phyloP scores from a whole-genome alignment of 352 stramenopile species.

The Globisporangium middletonii region DNA sequence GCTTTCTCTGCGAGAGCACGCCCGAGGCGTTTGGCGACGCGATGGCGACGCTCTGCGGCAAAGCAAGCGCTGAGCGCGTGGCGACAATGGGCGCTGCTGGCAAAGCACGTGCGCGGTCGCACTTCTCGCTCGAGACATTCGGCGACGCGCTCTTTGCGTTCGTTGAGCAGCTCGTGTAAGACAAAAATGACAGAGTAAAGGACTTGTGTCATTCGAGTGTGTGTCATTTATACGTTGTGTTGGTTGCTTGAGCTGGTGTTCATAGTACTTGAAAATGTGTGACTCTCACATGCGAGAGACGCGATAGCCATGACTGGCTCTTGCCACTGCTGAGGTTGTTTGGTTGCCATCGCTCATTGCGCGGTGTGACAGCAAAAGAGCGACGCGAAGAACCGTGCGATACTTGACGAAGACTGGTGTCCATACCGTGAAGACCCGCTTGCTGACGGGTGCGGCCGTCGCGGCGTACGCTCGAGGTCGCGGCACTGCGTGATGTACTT shows the following conservation, averaged over 20 bases:
- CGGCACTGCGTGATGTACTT: slow-evolving; percentile 79
- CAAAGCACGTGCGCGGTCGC: slow-evolving; percentile 36
- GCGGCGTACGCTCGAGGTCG: slow-evolving; percentile 29
- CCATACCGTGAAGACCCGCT: not conserved
- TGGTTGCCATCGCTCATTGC: not conserved
- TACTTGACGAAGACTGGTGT: not conserved
- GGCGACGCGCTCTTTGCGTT: slow-evolving; percentile 49
- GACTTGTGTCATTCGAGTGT: not conserved
- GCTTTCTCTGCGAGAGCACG: slow-evolving; percentile 70
- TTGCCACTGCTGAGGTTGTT: too few relatives aligned
- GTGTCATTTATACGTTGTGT: too few relatives aligned
- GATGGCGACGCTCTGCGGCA: slow-evolving; percentile 55
- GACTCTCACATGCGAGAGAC: too few relatives aligned
- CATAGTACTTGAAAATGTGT: too few relatives aligned
- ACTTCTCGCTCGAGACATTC: slow-evolving; percentile 78
- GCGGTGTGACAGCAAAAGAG: slow-evolving; percentile 11
- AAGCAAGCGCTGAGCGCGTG: slow-evolving; percentile 20
- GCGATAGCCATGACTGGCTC: too few relatives aligned
- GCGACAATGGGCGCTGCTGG: slow-evolving; percentile 42
- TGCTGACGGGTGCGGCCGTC: not conserved
- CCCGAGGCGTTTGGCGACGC: slow-evolving; percentile 50
- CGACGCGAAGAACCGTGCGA: not conserved
- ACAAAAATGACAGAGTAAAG: too few relatives aligned
- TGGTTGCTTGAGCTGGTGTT: too few relatives aligned
- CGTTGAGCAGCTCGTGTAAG: slow-evolving; percentile 30